phyloP scores from a whole-genome alignment of 2,329 filamentous ascomycete genomes.

The Fusarium torreyae region DNA sequence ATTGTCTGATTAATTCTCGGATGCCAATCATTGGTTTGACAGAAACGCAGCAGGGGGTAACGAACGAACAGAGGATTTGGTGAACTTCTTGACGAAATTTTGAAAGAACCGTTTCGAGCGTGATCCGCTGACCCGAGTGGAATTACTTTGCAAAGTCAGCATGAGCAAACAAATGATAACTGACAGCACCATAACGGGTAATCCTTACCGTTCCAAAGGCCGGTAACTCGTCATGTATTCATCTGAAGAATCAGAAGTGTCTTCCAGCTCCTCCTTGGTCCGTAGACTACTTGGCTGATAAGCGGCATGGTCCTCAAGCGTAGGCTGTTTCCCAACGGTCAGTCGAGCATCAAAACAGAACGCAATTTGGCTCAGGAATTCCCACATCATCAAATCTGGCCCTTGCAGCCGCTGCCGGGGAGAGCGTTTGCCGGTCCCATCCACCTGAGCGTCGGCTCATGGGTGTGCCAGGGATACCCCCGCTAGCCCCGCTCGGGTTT shows the following conservation, averaged over 20 bases:
- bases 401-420: constrained; percentile 39
- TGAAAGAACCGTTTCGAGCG: constrained; percentile 46
- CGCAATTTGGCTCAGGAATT: constrained; percentile 1
- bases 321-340: constrained; percentile 22
- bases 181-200: not conserved
- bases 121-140: constrained; percentile 23
- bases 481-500: constrained; percentile 34
- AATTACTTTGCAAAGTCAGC: constrained; percentile 29
- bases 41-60: constrained; percentile 8
- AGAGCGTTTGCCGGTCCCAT: constrained; percentile 46
- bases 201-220: constrained; percentile 39
- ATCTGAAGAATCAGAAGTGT: constrained; percentile 45
- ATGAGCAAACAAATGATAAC: constrained; percentile 9
- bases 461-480: constrained; percentile 43
- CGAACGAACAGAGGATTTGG: constrained; percentile 42
- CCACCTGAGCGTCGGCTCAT: constrained; percentile 41
- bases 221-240: constrained; percentile 36
- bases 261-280: constrained; percentile 26
- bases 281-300: constrained; percentile 22
- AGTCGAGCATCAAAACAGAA: constrained; percentile 15
- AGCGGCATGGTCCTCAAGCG: constrained; percentile 22
- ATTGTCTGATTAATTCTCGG: constrained; percentile 18
- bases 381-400: constrained; percentile 36
- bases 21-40: not conserved
- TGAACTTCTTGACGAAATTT: constrained; percentile 41